These are phyloP conservation scores for Fraxinus sp. DNA, from an alignment of 305 asterid genomes.

Conservation along the genomic window DNA sequence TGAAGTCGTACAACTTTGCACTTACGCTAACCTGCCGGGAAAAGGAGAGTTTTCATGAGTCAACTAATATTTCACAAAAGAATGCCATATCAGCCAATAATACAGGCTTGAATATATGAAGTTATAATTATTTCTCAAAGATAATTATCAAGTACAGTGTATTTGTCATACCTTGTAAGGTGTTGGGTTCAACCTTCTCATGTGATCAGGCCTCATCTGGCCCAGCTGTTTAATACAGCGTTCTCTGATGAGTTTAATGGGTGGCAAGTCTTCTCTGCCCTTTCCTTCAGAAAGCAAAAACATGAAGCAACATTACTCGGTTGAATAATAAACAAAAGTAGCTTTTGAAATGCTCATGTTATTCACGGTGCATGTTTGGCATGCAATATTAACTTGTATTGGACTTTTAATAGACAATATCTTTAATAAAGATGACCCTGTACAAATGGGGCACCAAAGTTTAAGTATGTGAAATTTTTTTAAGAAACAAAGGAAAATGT, in stretches of 20 bases:
- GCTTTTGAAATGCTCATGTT: background rate
- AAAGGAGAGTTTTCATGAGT: background rate
- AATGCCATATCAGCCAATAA: background rate
- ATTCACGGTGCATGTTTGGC: background rate
- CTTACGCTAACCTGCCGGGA: constrained; percentile 86
- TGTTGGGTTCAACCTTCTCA: constrained; percentile 98
- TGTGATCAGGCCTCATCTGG: constrained; percentile 93
- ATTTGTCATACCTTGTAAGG: constrained; percentile 78
- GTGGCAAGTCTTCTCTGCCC: constrained; percentile 64
- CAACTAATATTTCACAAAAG: background rate
- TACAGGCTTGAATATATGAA: background rate
- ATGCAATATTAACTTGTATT: background rate
- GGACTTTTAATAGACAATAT: background rate
- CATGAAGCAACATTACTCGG: constrained; percentile 1
- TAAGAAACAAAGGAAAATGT: background rate
- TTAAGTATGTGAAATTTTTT: background rate
- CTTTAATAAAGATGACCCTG: background rate
- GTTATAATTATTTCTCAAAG: background rate
- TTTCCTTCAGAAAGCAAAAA: constrained; percentile 41
- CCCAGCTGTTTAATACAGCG: constrained; percentile 76
- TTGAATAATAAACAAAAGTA: background rate
- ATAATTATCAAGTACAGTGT: background rate
- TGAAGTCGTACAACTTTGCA: constrained; percentile 88
- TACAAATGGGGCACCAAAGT: background rate
- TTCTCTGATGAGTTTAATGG: constrained; percentile 65